Evolutionary conservation across 768 basidiomycete genomes (phyloP).

Genomic region (Galerina sulciceps): DNA sequence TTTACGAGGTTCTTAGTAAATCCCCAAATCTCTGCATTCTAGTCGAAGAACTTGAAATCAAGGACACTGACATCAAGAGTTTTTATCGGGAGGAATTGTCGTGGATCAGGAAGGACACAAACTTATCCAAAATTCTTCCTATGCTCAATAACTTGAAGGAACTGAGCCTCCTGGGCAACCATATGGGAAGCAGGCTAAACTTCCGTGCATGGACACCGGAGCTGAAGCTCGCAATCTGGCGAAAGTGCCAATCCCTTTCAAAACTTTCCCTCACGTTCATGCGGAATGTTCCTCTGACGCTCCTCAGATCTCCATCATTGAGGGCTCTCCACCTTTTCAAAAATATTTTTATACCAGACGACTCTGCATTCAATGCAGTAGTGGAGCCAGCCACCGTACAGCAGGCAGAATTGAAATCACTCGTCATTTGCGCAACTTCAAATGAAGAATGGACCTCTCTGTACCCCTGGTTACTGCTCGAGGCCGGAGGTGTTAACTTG

Average conservation of each 20-base stretch:
- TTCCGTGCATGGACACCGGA: conserved; percentile 8
- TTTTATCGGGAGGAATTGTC: conserved; percentile 15
- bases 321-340: too few relatives aligned
- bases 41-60: conserved; percentile 14
- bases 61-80: background rate
- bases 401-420: too few relatives aligned
- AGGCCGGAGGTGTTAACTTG: too few relatives aligned
- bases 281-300: conserved; percentile 10
- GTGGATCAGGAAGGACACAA: conserved; percentile 12
- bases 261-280: conserved; percentile 5
- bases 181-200: conserved; percentile 7
- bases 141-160: conserved; percentile 4
- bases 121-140: conserved; percentile 5
- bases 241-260: background rate
- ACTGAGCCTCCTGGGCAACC: background rate
- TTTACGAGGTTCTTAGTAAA: conserved; percentile 2
- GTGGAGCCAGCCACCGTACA: too few relatives aligned
- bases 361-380: too few relatives aligned
- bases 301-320: too few relatives aligned
- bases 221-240: conserved; percentile 7
- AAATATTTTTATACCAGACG: too few relatives aligned
- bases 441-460: too few relatives aligned
- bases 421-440: too few relatives aligned
- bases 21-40: conserved; percentile 10
- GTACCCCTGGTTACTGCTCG: too few relatives aligned